Base-by-base conservation (phyloP, 176 grass and related monocot species). In the Chrysopogon serrulatus region DNA sequence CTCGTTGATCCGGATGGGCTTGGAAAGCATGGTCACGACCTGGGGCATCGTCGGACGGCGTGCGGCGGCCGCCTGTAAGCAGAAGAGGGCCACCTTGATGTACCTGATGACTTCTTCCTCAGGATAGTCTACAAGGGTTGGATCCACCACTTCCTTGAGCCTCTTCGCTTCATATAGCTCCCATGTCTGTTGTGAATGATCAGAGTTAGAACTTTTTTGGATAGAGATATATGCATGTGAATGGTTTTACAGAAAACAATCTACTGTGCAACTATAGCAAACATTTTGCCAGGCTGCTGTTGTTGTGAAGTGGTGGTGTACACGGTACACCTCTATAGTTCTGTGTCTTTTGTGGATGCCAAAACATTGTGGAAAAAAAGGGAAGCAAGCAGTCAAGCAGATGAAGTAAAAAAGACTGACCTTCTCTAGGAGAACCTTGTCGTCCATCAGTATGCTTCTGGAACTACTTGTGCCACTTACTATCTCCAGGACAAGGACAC, bases 61-160 rank as follows among this genome's bases (percentile, higher is more conserved):
- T 0, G 74, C 82, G 0, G 93, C 89, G 1, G 93, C 86, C 0
- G 96, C 93, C 76, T 98, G 96, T 4, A 86, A 87, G 89, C 96
- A 95, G 77, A 98, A 98, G 66, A 98, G 91, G 24, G 91, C 96
- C 19, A 93, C 85, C 85, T 95, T 98, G 77, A 95, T 88, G 90
- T 81, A 93, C 63, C 81, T 73, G 48, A 92, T 41, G 65, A 83
- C 83, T 65, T 98, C 68, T 48, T 98, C 96, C 71, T 95, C 91
- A n/a, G 96, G 89, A 80, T 83, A 93, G 35, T 90, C 91, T 45
- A 67, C 65, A 2, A 93, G 42, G 19, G 24, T 17, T 12, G 89
- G 18, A 60, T 98, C 96, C 14, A 93, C 74, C 70, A 93, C 24
- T 49, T 95, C 93, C 56, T 88, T 92, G 1, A 98, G 82, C 39